phyloP scores from a whole-genome alignment of 768 basidiomycete genomes.

The Tricholoma sp. region DNA sequence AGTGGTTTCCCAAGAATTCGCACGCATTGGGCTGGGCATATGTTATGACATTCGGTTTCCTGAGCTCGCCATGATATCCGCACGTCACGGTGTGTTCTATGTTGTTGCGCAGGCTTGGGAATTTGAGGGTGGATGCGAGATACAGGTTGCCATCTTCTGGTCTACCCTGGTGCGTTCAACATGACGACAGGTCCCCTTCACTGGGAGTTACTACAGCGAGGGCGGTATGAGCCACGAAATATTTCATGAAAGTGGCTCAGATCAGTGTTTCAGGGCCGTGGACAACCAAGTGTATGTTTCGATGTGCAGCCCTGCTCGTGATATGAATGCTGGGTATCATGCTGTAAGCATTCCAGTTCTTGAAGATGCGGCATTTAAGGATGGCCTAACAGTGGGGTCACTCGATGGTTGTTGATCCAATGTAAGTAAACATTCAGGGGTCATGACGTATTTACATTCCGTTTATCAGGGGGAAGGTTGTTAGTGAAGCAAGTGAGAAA shows the following conservation, averaged over 20 bases:
- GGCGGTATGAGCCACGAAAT: conserved; percentile 48
- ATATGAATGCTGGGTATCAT: conserved; percentile 78
- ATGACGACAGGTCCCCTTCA: conserved; percentile 92
- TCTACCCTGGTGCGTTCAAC: conserved; percentile 97
- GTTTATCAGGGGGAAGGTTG: conserved; percentile 58
- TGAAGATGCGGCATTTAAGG: not conserved
- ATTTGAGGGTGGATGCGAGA: not conserved
- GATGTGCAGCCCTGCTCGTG: conserved; percentile 94
- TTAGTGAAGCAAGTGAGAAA: conserved; percentile 68
- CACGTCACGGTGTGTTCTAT: conserved; percentile 61
- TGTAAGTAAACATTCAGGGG: conserved; percentile 43
- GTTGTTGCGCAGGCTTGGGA: not conserved
- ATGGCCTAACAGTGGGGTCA: conserved; percentile 68
- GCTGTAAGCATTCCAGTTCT: conserved; percentile 49
- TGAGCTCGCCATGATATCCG: conserved; percentile 87
- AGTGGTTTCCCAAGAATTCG: conserved; percentile 63
- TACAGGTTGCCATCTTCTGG: conserved; percentile 76
- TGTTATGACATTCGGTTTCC: conserved; percentile 97
- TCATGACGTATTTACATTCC: conserved; percentile 5
- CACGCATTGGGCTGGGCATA: conserved; percentile 92
- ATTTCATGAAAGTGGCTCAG: not conserved
- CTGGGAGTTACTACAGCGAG: conserved; percentile 89
- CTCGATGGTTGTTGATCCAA: conserved; percentile 86
- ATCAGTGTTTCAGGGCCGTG: conserved; percentile 62
- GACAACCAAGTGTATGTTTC: conserved; percentile 97